Percentiles rank a stretch among this genome's conserved stretches.
These are phyloP conservation scores for Nelumbo lutea DNA, from an alignment of 164 flowering plant genomes.

Conservation along the genomic window DNA sequence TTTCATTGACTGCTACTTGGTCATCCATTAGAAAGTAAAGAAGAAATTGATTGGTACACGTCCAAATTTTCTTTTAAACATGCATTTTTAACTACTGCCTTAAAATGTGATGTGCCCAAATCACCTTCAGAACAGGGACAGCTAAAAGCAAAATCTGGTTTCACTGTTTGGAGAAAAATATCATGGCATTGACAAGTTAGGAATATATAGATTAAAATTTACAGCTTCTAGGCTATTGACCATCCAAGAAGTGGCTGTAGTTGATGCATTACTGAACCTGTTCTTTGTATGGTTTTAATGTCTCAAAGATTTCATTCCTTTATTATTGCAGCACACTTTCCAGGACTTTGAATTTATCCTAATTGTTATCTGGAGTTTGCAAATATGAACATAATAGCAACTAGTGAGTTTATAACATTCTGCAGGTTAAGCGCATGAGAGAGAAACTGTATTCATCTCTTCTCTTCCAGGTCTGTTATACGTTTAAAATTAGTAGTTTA, in stretches of 20 bases:
- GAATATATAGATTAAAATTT: background rate
- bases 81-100: no score
- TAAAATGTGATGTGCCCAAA: no score
- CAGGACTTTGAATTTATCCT: background rate
- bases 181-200: background rate
- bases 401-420: conserved; percentile 9
- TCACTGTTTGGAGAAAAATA: background rate
- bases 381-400: background rate
- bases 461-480: conserved; percentile 63
- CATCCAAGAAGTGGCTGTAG: background rate
- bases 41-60: background rate
- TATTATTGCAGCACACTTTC: background rate
- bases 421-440: conserved; percentile 87
- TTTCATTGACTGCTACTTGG: background rate
- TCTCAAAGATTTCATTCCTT: background rate
- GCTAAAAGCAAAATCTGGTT: background rate
- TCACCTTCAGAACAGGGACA: background rate
- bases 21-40: background rate
- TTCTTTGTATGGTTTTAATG: background rate
- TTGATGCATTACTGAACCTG: conserved; percentile 2
- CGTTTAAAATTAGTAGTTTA: background rate
- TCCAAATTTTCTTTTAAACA: no score
- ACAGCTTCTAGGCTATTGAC: background rate
- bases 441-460: conserved; percentile 75
- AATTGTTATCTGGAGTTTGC: background rate